phyloP scores from a whole-genome alignment of 75 land plant genomes.

The Adiantum capillusveneris region DNA sequence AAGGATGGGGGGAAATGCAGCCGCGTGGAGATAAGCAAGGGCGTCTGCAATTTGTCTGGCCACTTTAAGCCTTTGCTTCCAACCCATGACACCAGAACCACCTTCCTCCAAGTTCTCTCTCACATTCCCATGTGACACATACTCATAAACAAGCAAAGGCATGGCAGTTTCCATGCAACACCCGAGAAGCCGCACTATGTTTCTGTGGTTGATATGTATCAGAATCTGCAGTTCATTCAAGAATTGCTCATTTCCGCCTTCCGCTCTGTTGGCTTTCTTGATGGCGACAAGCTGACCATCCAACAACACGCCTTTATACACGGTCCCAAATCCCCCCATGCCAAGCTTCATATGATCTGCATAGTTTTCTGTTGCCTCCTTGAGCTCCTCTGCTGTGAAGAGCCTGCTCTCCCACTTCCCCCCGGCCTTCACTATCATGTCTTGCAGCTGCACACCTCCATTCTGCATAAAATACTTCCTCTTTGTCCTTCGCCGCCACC shows the following conservation, averaged over 20 bases:
- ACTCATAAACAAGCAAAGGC: too few species aligned
- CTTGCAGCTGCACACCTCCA: background rate
- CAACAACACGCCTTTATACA: too few species aligned
- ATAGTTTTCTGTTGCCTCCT: constrained; percentile 25
- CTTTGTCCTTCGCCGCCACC: background rate
- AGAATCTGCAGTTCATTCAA: constrained; percentile 18
- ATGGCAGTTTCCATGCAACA: too few species aligned
- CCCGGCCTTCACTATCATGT: background rate
- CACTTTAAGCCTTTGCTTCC: too few species aligned
- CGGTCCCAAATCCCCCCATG: too few species aligned
- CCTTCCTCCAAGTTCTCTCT: constrained; percentile 26
- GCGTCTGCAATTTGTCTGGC: constrained; percentile 35
- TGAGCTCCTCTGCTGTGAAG: constrained; percentile 14
- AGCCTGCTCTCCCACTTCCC: background rate
- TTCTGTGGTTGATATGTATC: constrained; percentile 32
- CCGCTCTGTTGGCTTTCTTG: constrained; percentile 1
- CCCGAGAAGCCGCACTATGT: constrained; percentile 28
- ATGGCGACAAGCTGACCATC: too few species aligned
- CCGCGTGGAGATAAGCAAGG: constrained; percentile 34
- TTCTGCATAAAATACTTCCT: constrained; percentile 1
- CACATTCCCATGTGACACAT: too few species aligned
- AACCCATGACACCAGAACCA: constrained; percentile 23
- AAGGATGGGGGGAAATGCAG: too few species aligned
- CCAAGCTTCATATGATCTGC: constrained; percentile 20
- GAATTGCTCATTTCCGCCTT: background rate